Evolutionary conservation across 2,329 filamentous ascomycete species (phyloP).

Genomic region (Fusarium musae): DNA sequence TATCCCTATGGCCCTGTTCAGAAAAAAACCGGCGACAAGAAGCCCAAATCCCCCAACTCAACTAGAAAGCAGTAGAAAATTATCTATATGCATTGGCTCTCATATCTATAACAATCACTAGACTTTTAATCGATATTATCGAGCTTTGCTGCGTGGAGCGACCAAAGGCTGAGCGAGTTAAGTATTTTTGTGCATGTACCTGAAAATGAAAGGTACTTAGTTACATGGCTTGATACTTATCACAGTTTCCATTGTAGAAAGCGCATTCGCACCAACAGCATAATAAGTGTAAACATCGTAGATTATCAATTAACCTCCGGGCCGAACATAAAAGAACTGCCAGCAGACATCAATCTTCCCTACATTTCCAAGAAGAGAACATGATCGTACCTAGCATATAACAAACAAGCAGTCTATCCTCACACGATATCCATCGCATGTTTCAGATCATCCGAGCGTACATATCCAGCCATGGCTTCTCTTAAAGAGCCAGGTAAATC

Average conservation of each 20-base stretch:
- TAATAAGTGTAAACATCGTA: conserved; percentile 5
- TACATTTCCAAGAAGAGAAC: background rate
- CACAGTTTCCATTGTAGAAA: background rate
- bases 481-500: conserved; percentile 1
- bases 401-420: conserved; percentile 33
- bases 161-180: background rate
- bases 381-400: conserved; percentile 5
- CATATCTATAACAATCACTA: background rate
- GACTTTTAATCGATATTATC: background rate
- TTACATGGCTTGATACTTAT: background rate
- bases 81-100: background rate
- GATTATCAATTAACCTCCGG: conserved; percentile 34
- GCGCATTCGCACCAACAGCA: background rate
- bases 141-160: background rate
- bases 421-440: conserved; percentile 19
- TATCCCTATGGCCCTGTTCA: background rate
- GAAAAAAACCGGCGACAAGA: background rate
- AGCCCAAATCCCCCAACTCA: background rate
- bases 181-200: background rate
- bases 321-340: conserved; percentile 10
- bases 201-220: background rate
- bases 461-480: conserved; percentile 21
- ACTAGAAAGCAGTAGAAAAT: background rate
- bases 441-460: conserved; percentile 15
- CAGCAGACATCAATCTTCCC: conserved; percentile 24